A percentile compares a stretch with the other conserved stretches of the same genome.
These are phyloP conservation scores for Vigna trinervia DNA, from an alignment of 306 rosid genomes.

Conservation along the genomic window DNA sequence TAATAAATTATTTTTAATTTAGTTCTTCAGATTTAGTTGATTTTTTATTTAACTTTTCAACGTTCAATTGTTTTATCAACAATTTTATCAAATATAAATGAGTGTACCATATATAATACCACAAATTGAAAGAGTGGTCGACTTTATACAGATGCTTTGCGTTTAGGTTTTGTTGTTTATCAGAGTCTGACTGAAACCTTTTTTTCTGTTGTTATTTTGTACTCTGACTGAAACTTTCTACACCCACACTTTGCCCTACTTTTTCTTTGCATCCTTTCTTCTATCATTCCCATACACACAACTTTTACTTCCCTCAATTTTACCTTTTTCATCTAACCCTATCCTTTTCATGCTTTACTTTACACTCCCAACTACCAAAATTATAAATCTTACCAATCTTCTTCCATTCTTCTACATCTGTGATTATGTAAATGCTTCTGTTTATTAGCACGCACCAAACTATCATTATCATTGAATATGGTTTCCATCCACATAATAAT, in stretches of 20 bases:
- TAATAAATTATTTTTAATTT: no score
- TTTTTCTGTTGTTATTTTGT: slow-evolving; percentile 32
- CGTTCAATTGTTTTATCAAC: no score
- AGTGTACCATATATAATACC: no score
- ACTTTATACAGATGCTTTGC: slow-evolving; percentile 39
- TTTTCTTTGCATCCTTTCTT: slow-evolving; percentile 39
- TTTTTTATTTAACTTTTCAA: no score
- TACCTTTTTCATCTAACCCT: not conserved
- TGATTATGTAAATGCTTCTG: slow-evolving; percentile 38
- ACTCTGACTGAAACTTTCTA: slow-evolving; percentile 46
- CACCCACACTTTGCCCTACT: slow-evolving; percentile 44
- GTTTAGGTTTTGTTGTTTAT: slow-evolving; percentile 44
- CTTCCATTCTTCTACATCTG: not conserved
- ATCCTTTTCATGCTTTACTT: not conserved
- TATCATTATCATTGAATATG: slow-evolving; percentile 29
- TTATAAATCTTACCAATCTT: slow-evolving; percentile 2
- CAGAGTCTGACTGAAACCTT: slow-evolving; percentile 15
- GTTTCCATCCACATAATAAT: not conserved
- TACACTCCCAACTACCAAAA: not conserved
- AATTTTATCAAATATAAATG: no score
- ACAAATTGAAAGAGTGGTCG: slow-evolving; percentile 6
- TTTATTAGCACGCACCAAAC: slow-evolving; percentile 34
- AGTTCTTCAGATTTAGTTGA: no score
- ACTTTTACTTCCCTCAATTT: slow-evolving; percentile 18
- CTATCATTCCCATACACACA: slow-evolving; percentile 15